Base-by-base conservation (phyloP, 371 early-diverging fungal genomes). In the Mucor irregularis region DNA sequence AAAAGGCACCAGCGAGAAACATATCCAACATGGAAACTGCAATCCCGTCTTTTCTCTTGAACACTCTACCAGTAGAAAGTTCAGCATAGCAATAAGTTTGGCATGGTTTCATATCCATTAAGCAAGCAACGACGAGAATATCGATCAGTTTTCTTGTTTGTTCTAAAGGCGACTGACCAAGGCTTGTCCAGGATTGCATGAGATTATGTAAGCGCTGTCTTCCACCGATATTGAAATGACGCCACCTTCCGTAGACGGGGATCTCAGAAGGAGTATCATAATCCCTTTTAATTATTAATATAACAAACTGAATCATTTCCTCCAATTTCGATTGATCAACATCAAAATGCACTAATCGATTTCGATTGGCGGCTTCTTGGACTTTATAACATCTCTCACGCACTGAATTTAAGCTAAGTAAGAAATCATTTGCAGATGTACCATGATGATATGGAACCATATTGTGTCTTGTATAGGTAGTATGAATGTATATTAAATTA, bases 101-200 rank as follows among this genome's bases (percentile, higher is more conserved):
- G 7, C 93, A 94, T 0, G 96, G 94, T 2, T 95, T 94, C 7
- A 95, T 90, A 58, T 96, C 97, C 40, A 96, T 71, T 13, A 96
- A 76, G 9, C 93, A 92, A 5, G 92, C 90, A 8, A 95, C 88
- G 16, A 93, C 87, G 60, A 91, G 84, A 42, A 95, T 72, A 65
- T 96, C 97, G 13, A 95, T 71, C 8, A 92, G 53, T 11, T 93
- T 81, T 39, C 89, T 76, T 5, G 88, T 83, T 31, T 81, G 82
- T 62, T 90, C 91, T 40, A 79, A 37, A n/a, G 64, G 43, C 46
- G 79, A 74, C 19, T 79, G 74, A 11, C 73, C 71, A 7, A 66
- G 60, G 37, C 64, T 69, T 0, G 71, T 51, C 80, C 77, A 77
- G 4, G 69, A 56, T 26, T 68, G 60, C 2, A 89, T 58, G 26